These are phyloP conservation scores for Delphinella strobiligena DNA, from an alignment of 2,329 filamentous ascomycete species.

Conservation along the genomic window DNA sequence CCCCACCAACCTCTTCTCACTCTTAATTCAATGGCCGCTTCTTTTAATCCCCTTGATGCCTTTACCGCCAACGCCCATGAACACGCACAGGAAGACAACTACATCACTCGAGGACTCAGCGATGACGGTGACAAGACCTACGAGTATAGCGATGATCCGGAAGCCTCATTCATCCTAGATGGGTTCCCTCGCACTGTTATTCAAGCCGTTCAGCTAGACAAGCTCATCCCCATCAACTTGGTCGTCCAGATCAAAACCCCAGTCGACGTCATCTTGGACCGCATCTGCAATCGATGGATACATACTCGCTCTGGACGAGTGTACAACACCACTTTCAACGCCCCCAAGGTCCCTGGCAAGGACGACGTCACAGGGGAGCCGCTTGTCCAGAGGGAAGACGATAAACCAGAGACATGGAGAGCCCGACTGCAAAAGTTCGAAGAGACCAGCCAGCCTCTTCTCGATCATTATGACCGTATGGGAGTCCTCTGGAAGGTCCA, in stretches of 20 bases:
- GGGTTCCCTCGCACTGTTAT: conserved; percentile 82
- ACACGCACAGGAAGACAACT: conserved; percentile 25
- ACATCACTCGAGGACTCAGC: conserved; percentile 26
- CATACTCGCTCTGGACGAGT: conserved; percentile 83
- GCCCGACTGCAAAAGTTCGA: conserved; percentile 71
- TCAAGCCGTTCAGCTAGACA: conserved; percentile 68
- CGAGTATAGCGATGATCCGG: conserved; percentile 51
- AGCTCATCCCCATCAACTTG: conserved; percentile 84
- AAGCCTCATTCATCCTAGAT: conserved; percentile 87
- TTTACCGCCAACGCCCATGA: neutral
- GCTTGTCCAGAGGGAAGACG: conserved; percentile 71
- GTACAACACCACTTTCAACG: conserved; percentile 91
- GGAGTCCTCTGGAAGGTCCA: conserved; percentile 78
- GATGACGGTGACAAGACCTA: conserved; percentile 28
- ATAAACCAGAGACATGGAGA: conserved; percentile 77
- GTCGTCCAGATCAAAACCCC: conserved; percentile 82
- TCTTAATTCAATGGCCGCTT: conserved; percentile 26
- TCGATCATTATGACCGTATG: conserved; percentile 79
- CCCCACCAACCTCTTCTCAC: conserved; percentile 28
- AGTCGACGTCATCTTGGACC: conserved; percentile 71
- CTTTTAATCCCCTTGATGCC: conserved; percentile 1
- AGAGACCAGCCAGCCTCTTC: conserved; percentile 70
- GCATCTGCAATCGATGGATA: conserved; percentile 86
- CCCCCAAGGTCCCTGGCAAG: conserved; percentile 63
- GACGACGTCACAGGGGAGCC: conserved; percentile 88